These are phyloP conservation scores for Diospyros kaki DNA, from an alignment of 148 eudicot species.

Conservation along the genomic window DNA sequence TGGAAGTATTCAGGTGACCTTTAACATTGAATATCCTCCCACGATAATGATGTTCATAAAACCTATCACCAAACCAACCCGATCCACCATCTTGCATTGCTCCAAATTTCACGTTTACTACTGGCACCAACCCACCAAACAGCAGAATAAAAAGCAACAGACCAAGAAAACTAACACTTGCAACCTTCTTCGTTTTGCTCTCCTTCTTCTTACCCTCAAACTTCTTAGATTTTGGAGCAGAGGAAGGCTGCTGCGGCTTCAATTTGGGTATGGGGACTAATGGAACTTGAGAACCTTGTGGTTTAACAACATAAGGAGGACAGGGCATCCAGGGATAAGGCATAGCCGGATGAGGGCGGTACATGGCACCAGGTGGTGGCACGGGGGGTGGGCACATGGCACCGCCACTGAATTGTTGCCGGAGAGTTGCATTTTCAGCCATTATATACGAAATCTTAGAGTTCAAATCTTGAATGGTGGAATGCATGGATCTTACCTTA, in stretches of 20 bases:
- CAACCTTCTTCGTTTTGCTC: constrained; percentile 85
- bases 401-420: constrained; percentile 54
- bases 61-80: constrained; percentile 18
- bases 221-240: constrained; percentile 50
- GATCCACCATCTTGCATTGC: constrained; percentile 25
- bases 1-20: constrained; percentile 31
- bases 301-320: constrained; percentile 65
- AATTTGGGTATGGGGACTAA: constrained; percentile 82
- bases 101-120: constrained; percentile 65
- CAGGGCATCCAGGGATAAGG: constrained; percentile 82
- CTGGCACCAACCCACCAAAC: constrained; percentile 77
- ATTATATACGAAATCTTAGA: constrained; percentile 55
- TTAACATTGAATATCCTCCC: constrained; percentile 58
- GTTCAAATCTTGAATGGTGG: constrained; percentile 80
- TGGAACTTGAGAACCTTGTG: constrained; percentile 80
- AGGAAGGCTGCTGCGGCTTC: constrained; percentile 53
- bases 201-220: constrained; percentile 52
- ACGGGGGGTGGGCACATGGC: constrained; percentile 25
- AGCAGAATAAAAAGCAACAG: constrained; percentile 69
- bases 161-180: constrained; percentile 82
- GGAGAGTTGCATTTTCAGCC: constrained; percentile 68
- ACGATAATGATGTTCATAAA: constrained; percentile 30
- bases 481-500: constrained; percentile 76
- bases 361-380: constrained; percentile 40
- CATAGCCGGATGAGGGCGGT: constrained; percentile 30